These are phyloP conservation scores for Podospora pseudopauciseta DNA, from an alignment of 495 filamentous ascomycete genomes.

Conservation along the genomic window DNA sequence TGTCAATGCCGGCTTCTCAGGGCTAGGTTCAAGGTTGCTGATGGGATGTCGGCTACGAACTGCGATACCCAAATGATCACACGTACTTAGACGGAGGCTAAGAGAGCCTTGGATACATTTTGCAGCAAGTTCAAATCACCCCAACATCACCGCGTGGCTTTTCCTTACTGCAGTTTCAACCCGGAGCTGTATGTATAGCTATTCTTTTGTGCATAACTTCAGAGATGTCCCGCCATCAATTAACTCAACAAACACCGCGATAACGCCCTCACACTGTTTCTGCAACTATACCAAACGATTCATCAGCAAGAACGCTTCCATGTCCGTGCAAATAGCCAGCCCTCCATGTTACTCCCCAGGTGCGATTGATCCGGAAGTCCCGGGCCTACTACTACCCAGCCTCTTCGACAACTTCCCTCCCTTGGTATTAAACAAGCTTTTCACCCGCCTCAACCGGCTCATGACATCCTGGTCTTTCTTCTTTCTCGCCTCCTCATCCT, in stretches of 20 bases:
- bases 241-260: background rate
- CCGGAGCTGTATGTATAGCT: too few species aligned
- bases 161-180: too few species aligned
- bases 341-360: constrained; percentile 10
- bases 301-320: background rate
- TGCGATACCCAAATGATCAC: too few species aligned
- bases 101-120: too few species aligned
- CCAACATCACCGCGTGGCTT: too few species aligned
- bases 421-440: constrained; percentile 56
- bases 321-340: background rate
- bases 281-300: background rate
- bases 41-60: too few species aligned
- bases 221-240: background rate
- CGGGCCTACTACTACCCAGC: constrained; percentile 23
- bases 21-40: too few species aligned
- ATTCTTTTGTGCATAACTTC: too few species aligned
- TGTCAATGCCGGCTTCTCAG: too few species aligned
- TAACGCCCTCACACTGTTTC: background rate
- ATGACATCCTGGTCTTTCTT: constrained; percentile 55
- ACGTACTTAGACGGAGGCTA: too few species aligned
- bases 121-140: too few species aligned
- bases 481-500: constrained; percentile 42
- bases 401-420: constrained; percentile 39
- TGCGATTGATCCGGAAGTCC: constrained; percentile 26
- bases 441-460: constrained; percentile 52